phyloP scores from a whole-genome alignment of 2,329 filamentous ascomycete species.

The Purpureocillium lavendulum region DNA sequence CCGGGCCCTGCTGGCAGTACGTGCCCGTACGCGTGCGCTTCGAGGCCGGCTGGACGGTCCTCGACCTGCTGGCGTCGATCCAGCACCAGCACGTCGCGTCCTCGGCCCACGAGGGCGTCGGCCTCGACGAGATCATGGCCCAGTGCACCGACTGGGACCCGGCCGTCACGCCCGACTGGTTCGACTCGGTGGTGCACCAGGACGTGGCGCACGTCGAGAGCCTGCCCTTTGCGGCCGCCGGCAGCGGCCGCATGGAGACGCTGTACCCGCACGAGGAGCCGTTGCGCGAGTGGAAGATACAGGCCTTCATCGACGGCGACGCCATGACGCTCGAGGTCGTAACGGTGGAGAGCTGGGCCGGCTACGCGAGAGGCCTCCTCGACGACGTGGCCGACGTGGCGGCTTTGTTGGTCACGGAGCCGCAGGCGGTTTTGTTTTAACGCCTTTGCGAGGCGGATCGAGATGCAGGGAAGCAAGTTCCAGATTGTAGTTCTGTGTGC shows the following conservation, averaged over 20 bases:
- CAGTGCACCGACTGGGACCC: constrained; percentile 35
- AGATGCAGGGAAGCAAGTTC: too few relatives aligned
- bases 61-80: constrained; percentile 43
- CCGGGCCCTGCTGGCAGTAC: constrained; percentile 61
- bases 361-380: constrained; percentile 41
- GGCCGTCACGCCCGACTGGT: constrained; percentile 27
- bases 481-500: too few relatives aligned
- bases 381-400: constrained; percentile 33
- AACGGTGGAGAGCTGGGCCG: constrained; percentile 47
- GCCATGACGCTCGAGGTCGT: constrained; percentile 49
- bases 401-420: constrained; percentile 6
- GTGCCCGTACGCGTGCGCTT: constrained; percentile 55
- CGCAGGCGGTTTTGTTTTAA: constrained; percentile 10
- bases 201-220: constrained; percentile 54
- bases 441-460: background rate
- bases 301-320: constrained; percentile 48
- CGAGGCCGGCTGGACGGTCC: constrained; percentile 36
- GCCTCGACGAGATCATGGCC: constrained; percentile 43
- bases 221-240: constrained; percentile 31
- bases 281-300: constrained; percentile 49
- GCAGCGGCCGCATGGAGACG: constrained; percentile 43
- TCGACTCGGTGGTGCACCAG: constrained; percentile 50
- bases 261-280: constrained; percentile 50
- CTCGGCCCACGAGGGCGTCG: constrained; percentile 46
- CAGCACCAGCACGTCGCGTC: constrained; percentile 50